Evolutionary conservation across 2,329 filamentous ascomycete genomes (phyloP), one percentile per base, ranked within the genome.

Genomic region (Microcera coccophila): DNA sequence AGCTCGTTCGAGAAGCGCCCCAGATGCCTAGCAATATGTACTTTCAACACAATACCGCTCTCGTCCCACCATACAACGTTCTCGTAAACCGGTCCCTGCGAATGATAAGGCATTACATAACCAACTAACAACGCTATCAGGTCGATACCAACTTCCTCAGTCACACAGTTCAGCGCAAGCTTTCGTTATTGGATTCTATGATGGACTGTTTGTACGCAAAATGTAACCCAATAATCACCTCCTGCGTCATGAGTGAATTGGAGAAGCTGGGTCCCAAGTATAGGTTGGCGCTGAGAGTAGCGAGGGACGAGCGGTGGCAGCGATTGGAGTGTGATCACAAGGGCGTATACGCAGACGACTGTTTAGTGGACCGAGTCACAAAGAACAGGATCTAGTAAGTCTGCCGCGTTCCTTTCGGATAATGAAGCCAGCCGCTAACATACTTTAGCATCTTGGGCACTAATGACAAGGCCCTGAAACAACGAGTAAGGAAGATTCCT

Each of bases 151-250:
- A 95, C 63, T 95, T 95, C 62, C 77, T 95, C 50, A 88, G 83
- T 29, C 90, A 95, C 67, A 93, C 90, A 0, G 87, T 97, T 2
- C 87, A 90, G 66, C 82, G 85, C 54, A 97, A 98, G 70, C 79
- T 97, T 16, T 88, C 90, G 24, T 72, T 97, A 11, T 76, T 95
- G 16, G 84, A 91, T 47, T 83, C 85, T 3, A 87, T 96, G 73
- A 95, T 96, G 88, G 90, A 96, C 65, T 86, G 87, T 41, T 76
- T 98, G 4, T 95, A 90, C 64, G 91, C 91, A 15, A 94, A 94
- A 59, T 93, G 87, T 64, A 88, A 83, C 17, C 89, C 90, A 15
- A 85, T 93, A 52, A 90, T 97, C 53, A 95, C 90, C 2, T 72
- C 61, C 46, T 76, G 86, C 70, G 83, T 84, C 54, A 84, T 90